Conservation (phyloP, 202 grass and related monocot genomes). For the Hordeum pubiflorum region DNA sequence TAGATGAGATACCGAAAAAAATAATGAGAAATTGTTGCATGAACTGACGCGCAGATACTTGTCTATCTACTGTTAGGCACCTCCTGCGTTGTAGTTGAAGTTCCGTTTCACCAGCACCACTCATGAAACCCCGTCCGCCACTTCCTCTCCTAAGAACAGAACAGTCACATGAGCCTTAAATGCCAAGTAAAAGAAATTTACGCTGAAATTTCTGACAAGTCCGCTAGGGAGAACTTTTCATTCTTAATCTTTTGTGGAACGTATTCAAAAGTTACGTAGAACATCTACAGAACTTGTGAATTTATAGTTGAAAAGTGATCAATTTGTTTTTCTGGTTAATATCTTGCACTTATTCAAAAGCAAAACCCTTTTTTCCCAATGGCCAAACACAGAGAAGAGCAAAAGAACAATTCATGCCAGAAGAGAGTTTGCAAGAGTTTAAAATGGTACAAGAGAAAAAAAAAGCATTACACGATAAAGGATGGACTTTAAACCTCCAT, state of each 20-base stretch:
- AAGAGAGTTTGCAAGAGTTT: not conserved
- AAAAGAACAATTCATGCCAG: not conserved
- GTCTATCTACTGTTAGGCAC: conserved; percentile 39
- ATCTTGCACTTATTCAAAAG: not conserved
- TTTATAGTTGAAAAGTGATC: not conserved
- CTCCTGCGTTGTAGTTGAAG: conserved; percentile 95
- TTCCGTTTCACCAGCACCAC: conserved; percentile 98
- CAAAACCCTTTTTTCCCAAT: not conserved
- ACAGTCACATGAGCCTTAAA: conserved; percentile 9
- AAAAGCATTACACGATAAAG: not conserved
- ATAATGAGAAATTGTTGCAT: conserved; percentile 24
- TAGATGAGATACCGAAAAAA: conserved; percentile 25
- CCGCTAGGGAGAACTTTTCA: not conserved
- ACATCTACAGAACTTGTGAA: not conserved
- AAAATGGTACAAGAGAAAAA: not conserved
- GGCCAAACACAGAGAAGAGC: not conserved
- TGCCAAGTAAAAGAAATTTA: not conserved
- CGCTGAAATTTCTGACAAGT: not conserved
- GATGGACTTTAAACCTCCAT: not conserved
- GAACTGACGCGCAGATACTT: conserved; percentile 14
- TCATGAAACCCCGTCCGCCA: conserved; percentile 78
- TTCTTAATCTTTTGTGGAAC: not conserved
- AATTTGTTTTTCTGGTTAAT: not conserved
- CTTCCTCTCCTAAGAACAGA: conserved; percentile 69
- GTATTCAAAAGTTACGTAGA: not conserved